These are phyloP conservation scores for Albizia julibrissin DNA, from an alignment of 306 rosid genomes.

Conservation along the genomic window DNA sequence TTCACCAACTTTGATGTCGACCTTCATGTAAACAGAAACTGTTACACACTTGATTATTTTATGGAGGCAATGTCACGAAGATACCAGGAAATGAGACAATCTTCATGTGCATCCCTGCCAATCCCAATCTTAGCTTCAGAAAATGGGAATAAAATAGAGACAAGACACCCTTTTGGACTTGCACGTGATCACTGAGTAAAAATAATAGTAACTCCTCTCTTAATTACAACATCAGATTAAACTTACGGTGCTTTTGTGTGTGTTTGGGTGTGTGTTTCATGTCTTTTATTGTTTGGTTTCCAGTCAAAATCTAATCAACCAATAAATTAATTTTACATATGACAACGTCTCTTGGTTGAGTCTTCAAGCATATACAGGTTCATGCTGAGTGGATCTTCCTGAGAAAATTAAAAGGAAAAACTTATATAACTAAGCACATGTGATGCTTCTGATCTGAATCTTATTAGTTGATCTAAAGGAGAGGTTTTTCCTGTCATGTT, in stretches of 20 bases:
- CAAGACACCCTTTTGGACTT: conserved; percentile 45
- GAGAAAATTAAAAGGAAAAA: conserved; percentile 39
- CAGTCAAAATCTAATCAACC: not conserved
- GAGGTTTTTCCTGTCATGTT: conserved; percentile 20
- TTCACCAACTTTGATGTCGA: not conserved
- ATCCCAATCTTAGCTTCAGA: conserved; percentile 40
- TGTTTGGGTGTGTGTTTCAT: not conserved
- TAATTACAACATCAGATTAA: conserved; percentile 6
- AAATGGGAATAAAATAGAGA: conserved; percentile 25
- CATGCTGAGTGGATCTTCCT: conserved; percentile 32
- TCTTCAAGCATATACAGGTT: not conserved
- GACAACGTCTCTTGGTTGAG: not conserved
- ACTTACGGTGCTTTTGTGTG: not conserved
- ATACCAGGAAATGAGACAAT: conserved; percentile 35
- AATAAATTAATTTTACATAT: not conserved
- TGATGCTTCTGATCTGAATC: conserved; percentile 48
- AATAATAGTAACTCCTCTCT: not conserved
- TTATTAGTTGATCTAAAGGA: conserved; percentile 30
- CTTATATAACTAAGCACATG: conserved; percentile 47
- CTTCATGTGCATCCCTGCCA: conserved; percentile 56
- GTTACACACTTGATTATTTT: not conserved
- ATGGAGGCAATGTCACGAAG: conserved; percentile 41
- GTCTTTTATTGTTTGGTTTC: not conserved
- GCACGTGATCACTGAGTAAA: conserved; percentile 43
- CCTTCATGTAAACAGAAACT: conserved; percentile 25